Evolutionary conservation across 2,329 filamentous ascomycete species (phyloP).

Genomic region (Tolypocladium ovalisporum): DNA sequence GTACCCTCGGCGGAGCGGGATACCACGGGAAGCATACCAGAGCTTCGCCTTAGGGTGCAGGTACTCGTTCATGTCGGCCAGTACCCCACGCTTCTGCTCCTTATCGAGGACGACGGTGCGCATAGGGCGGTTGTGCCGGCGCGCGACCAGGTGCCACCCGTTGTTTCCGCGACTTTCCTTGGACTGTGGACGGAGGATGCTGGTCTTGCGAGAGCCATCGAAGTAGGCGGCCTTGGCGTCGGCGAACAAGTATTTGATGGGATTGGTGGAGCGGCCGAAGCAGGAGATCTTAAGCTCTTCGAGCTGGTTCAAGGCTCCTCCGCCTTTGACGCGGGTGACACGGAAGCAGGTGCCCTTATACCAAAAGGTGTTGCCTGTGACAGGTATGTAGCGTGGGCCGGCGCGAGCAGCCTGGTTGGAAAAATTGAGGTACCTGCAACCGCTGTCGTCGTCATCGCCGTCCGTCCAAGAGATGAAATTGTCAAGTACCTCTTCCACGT

Average conservation of each 20-base stretch:
- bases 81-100: slow-evolving; percentile 52
- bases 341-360: slow-evolving; percentile 38
- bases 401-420: slow-evolving; percentile 41
- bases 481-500: too few species aligned
- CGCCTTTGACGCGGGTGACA: slow-evolving; percentile 31
- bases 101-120: slow-evolving; percentile 64
- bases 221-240: slow-evolving; percentile 41
- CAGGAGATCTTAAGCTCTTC: slow-evolving; percentile 46
- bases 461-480: too few species aligned
- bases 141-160: slow-evolving; percentile 45
- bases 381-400: slow-evolving; percentile 42
- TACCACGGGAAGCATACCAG: slow-evolving; percentile 68
- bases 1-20: slow-evolving; percentile 67
- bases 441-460: slow-evolving; percentile 24
- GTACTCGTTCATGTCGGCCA: slow-evolving; percentile 69
- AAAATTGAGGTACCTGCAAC: slow-evolving; percentile 42
- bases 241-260: slow-evolving; percentile 44
- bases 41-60: slow-evolving; percentile 56
- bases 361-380: slow-evolving; percentile 45
- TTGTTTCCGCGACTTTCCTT: slow-evolving; percentile 34
- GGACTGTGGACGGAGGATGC: slow-evolving; percentile 41
- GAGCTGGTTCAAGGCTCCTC: slow-evolving; percentile 34
- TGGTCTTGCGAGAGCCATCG: slow-evolving; percentile 44
- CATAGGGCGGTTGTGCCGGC: slow-evolving; percentile 59
- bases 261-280: slow-evolving; percentile 37